Evolutionary conservation across 2,329 filamentous ascomycete genomes (phyloP), one percentile per base, ranked within the genome.

Genomic region (Venturia nashicola): DNA sequence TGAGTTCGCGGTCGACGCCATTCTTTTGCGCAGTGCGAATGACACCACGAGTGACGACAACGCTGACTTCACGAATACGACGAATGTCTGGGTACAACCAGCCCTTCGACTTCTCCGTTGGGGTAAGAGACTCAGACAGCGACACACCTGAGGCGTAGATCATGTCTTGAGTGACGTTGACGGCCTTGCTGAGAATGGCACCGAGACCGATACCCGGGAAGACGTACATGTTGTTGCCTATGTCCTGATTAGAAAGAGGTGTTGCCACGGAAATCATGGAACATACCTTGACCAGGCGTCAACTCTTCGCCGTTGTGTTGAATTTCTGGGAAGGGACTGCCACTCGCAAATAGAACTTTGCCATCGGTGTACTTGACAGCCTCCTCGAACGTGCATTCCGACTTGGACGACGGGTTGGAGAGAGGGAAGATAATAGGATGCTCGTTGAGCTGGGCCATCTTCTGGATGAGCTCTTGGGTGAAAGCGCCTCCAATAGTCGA

Each of bases 171-270:
- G 93, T 97, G 69, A 97, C 82, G 70, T 86, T 86, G 68, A 89
- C 86, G 14, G 91, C 84, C 81, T 97, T 95, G 78, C 88, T 87
- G 60, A 97, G 84, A 72, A 97, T 97, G 68, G 93, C 89, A 66
- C 92, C 94, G 39, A 97, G 86, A 65, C 94, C 94, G 65, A 97
- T 89, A 71, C 93, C 94, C 0, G 94, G 94, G 86, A 99, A 99
- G 66, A 99, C 90, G 74, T 97, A 97, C 80, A 88, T 87, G 79
- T 87, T 87, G 82, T 92, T 92, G 68, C 93, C 92, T 79, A 91
- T 88, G 76, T 89, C 87, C 42, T 85, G 89, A 68, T 85, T 80
- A 61, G 79, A 78, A 66, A 82, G 80, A 51, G 66, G 78, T 80
- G 7, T 14, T 5, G 42, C 1, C 9, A 46, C 7, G 5, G 32